Base-by-base conservation (phyloP, 129 eudicot genomes). In the Artemisia argyi region DNA sequence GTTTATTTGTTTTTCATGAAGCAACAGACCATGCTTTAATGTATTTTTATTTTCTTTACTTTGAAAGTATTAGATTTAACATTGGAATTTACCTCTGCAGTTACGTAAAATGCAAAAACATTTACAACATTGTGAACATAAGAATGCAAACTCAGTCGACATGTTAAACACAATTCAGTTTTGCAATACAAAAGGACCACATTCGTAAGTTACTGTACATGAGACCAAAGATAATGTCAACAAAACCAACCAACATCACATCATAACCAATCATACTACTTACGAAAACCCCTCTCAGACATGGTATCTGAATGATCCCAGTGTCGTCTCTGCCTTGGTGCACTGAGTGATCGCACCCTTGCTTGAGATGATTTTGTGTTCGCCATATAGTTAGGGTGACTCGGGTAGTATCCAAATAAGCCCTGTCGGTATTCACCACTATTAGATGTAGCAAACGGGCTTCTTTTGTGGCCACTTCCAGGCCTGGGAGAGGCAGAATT, bases 311-410 rank as follows among this genome's bases (percentile, higher is more conserved):
- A 66, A 35, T 57, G 71, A 46, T 81, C 87, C 87, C 81, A 85
- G 32, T 66, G 35, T 66, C 79, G 85, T 49, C 95, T 83, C 76
- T 89, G 95, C 85, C 83, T 87, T 3, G 98, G 94, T 16, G 96
- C 96, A 22, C 96, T 92, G 12, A 80, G 82, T 51, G 96, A 92
- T 85, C 98, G 80, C 9, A 81, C 70, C 78, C 86, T 89, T 10
- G 98, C 98, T 66, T 79, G 83, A 56, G 84, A 85, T 30, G 98
- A 89, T 48, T 87, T 84, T 1, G 96, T 92, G 79, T 84, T 85
- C 15, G 95, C 83, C 98, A 92, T 92, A 80, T 92, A 92, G 82
- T 68, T 89, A 2, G 98, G 96, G 78, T 85, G 82, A 59, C 85
- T 61, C 35, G 71, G 67, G 77, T 86, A 81, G 64, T 79, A 85